Percentiles rank a stretch among this genome's conserved stretches.
Conservation (phyloP, 805 yeast species). For the Torulaspora franciscae region DNA sequence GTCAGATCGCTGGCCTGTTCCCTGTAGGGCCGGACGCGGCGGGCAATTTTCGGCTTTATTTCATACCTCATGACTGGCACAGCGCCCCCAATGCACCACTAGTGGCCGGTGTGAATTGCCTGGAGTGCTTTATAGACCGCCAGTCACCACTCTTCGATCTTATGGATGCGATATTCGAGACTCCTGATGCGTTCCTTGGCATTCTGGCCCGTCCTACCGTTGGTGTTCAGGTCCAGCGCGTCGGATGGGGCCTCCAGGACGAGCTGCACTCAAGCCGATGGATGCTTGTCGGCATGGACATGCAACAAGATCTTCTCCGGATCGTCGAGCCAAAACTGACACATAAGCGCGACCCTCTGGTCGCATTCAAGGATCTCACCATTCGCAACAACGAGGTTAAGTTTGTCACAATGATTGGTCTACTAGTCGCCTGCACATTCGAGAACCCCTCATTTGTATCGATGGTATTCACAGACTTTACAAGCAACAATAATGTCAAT, state of each 20-base stretch:
- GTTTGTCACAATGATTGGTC: slow-evolving; percentile 19
- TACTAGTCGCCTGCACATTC: slow-evolving; percentile 21
- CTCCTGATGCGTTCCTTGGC: slow-evolving; percentile 1
- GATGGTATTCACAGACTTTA: slow-evolving; percentile 32
- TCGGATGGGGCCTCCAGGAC: slow-evolving; percentile 5
- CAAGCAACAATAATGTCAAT: slow-evolving; percentile 13
- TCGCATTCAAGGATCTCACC: slow-evolving; percentile 16
- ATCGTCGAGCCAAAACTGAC: neutral
- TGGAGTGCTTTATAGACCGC: slow-evolving; percentile 7
- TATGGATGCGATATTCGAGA: neutral
- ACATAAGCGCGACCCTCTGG: slow-evolving; percentile 10
- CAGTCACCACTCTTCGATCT: slow-evolving; percentile 1
- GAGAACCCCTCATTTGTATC: slow-evolving; percentile 13
- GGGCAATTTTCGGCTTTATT: slow-evolving; percentile 3
- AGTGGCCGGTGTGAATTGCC: slow-evolving; percentile 11
- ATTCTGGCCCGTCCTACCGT: slow-evolving; percentile 2
- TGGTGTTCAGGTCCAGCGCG: slow-evolving; percentile 4
- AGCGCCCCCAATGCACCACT: slow-evolving; percentile 1
- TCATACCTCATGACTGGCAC: slow-evolving; percentile 12
- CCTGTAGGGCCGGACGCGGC: slow-evolving; percentile 1
- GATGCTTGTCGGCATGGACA: slow-evolving; percentile 3
- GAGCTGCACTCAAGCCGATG: slow-evolving; percentile 8
- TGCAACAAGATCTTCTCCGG: slow-evolving; percentile 1
- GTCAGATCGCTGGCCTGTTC: slow-evolving; percentile 5
- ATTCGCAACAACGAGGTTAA: slow-evolving; percentile 6